Evolutionary conservation across 108 stramenopile genomes (phyloP).

Genomic region (Tribonema minus): DNA sequence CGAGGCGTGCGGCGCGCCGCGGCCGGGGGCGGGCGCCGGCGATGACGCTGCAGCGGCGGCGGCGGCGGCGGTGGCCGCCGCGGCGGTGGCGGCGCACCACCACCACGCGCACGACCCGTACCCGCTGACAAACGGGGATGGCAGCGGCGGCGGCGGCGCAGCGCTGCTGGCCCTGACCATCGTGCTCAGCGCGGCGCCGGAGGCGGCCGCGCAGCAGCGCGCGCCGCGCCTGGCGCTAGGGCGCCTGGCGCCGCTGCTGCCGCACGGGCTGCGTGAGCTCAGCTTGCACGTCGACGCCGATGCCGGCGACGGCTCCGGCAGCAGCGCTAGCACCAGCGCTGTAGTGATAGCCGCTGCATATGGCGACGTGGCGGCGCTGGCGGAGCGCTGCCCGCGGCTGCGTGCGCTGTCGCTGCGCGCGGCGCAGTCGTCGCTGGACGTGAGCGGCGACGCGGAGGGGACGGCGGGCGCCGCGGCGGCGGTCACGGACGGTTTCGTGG

Average conservation of each 20-base stretch:
- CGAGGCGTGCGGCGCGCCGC: neutral
- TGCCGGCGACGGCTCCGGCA: neutral
- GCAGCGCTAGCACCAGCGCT: neutral
- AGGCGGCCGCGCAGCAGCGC: neutral
- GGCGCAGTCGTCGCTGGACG: neutral
- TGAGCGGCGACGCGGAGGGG: neutral
- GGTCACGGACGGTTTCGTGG: neutral
- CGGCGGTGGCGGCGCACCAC: neutral
- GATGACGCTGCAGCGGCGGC: neutral
- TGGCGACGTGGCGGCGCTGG: neutral
- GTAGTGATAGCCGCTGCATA: neutral
- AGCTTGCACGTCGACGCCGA: neutral
- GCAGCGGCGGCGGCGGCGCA: neutral
- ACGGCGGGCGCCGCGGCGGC: neutral
- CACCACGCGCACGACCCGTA: neutral
- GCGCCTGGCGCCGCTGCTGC: constrained; percentile 7
- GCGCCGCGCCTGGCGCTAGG: neutral
- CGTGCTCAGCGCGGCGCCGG: neutral
- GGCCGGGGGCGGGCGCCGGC: neutral
- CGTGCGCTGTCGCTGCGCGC: neutral
- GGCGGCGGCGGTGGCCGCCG: neutral
- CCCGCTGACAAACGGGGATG: too few relatives aligned
- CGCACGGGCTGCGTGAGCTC: neutral
- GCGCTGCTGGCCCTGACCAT: neutral
- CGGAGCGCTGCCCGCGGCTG: neutral